Evolutionary conservation across 805 yeast genomes (phyloP).

Genomic region (Barnettozyma wickerhamii): DNA sequence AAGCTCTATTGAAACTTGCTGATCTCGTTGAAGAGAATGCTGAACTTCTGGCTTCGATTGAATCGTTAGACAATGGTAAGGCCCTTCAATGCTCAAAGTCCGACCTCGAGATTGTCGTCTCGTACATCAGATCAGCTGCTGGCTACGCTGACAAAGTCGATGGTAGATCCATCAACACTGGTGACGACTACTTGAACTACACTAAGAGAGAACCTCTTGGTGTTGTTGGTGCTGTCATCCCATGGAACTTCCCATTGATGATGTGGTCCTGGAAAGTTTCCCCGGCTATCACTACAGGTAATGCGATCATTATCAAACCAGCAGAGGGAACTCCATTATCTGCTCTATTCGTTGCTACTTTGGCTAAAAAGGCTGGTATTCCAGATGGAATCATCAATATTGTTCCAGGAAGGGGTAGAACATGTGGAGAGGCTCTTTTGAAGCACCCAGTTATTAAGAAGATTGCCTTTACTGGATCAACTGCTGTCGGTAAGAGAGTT

Average conservation of each 20-base stretch:
- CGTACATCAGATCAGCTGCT: constrained; percentile 66
- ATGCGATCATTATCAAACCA: constrained; percentile 67
- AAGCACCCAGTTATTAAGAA: constrained; percentile 67
- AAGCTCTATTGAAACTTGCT: constrained; percentile 54
- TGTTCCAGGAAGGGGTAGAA: constrained; percentile 70
- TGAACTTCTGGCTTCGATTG: constrained; percentile 63
- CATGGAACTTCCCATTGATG: constrained; percentile 82
- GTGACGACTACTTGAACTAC: constrained; percentile 56
- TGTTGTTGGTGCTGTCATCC: constrained; percentile 79
- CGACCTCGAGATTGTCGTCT: constrained; percentile 61
- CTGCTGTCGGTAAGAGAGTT: constrained; percentile 67
- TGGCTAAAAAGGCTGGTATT: constrained; percentile 63
- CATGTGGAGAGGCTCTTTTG: constrained; percentile 67
- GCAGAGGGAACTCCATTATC: constrained; percentile 77
- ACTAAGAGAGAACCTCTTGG: constrained; percentile 74
- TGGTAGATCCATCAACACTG: constrained; percentile 64
- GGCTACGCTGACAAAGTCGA: constrained; percentile 68
- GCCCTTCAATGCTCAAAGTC: constrained; percentile 60
- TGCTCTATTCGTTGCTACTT: constrained; percentile 57
- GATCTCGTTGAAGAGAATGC: constrained; percentile 61
- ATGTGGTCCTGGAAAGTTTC: constrained; percentile 80
- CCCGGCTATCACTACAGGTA: constrained; percentile 76
- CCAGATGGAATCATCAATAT: constrained; percentile 76
- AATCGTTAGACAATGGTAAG: constrained; percentile 76
- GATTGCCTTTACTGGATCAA: constrained; percentile 80